Conservation (phyloP, 306 rosid genomes). For the Medicago ruthenica region DNA sequence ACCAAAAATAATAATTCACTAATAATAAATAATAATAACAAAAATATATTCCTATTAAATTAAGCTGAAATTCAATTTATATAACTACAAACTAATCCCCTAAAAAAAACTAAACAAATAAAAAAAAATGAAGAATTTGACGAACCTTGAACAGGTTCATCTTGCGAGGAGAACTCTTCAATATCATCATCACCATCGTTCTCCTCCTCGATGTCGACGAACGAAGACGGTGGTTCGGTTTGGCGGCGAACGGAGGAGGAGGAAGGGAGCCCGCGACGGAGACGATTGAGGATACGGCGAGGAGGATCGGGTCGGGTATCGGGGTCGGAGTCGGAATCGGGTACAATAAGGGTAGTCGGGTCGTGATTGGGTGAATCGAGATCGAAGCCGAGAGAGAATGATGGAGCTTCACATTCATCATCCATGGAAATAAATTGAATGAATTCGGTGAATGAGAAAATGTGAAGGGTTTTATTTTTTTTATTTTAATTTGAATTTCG, state of each 20-base stretch:
- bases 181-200: conserved; percentile 65
- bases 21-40: too few relatives aligned
- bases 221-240: conserved; percentile 21
- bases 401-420: conserved; percentile 65
- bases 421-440: conserved; percentile 52
- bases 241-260: neutral
- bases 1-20: too few relatives aligned
- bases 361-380: conserved; percentile 36
- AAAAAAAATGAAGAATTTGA: neutral
- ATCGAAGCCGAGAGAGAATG: conserved; percentile 86
- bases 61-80: too few relatives aligned
- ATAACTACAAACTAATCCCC: too few relatives aligned
- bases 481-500: neutral
- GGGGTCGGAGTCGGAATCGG: conserved; percentile 49
- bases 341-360: neutral
- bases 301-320: conserved; percentile 49
- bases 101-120: neutral
- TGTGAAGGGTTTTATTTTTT: neutral
- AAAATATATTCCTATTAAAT: too few relatives aligned
- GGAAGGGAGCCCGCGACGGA: conserved; percentile 58
- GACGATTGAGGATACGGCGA: conserved; percentile 60
- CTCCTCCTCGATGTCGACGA: neutral
- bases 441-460: neutral
- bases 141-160: conserved; percentile 50
- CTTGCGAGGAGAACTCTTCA: conserved; percentile 77